These are phyloP conservation scores for Cordyceps cateniannulata DNA, from an alignment of 2,329 filamentous ascomycete genomes.

Conservation along the genomic window DNA sequence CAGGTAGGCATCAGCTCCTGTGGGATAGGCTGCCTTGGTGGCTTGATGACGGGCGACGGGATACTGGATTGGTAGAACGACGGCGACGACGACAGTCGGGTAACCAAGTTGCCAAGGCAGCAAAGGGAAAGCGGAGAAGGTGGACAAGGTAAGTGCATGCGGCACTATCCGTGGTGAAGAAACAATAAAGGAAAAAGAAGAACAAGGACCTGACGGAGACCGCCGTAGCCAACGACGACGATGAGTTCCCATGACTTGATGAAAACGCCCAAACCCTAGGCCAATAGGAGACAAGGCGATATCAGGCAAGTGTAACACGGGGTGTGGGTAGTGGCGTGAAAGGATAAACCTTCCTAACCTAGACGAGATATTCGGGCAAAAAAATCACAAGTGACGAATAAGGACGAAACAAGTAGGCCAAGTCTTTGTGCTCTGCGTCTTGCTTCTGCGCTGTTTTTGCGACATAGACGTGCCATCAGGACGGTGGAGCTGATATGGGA, in stretches of 20 bases:
- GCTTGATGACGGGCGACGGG: background rate
- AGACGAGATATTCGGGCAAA: background rate
- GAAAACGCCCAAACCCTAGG: background rate
- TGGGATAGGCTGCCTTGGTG: background rate
- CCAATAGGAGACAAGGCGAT: background rate
- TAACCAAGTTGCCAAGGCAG: background rate
- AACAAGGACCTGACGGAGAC: background rate
- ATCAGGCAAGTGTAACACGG: background rate
- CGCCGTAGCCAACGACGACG: background rate
- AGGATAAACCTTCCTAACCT: conserved; percentile 4
- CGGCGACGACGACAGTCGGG: background rate
- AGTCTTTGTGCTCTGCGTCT: background rate
- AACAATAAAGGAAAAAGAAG: background rate
- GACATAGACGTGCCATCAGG: background rate
- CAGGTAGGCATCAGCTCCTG: background rate
- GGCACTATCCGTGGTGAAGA: background rate
- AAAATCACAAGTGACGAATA: background rate
- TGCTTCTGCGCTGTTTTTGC: background rate
- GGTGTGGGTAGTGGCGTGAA: background rate
- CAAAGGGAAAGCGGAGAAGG: background rate
- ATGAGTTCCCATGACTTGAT: background rate
- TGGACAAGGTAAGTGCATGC: background rate
- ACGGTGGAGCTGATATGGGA: background rate
- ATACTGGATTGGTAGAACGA: conserved; percentile 5
- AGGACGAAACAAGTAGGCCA: background rate